These are phyloP conservation scores for Falciphora oryzae DNA, from an alignment of 2,329 filamentous ascomycete genomes.

Conservation along the genomic window DNA sequence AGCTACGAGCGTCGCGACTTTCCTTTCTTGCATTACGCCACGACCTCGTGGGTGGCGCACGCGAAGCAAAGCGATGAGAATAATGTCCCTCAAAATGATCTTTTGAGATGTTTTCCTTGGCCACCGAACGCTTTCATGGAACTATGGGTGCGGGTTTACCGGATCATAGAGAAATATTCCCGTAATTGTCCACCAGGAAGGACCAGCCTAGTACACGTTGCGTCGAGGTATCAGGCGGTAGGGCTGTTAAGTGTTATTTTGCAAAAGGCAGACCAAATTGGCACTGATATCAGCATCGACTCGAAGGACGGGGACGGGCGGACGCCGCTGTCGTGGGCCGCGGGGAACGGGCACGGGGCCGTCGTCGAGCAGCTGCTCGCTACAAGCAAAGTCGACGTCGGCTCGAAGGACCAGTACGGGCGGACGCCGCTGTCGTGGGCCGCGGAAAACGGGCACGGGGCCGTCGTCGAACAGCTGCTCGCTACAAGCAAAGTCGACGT, in stretches of 20 bases:
- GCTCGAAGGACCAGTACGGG: not conserved
- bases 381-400: conserved; percentile 3
- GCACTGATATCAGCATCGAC: no score
- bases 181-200: not conserved
- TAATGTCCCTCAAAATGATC: no score
- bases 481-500: not conserved
- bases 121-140: no score
- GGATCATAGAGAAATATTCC: no score
- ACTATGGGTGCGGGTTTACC: no score
- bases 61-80: no score
- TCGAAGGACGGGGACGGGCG: no score
- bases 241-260: not conserved
- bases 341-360: not conserved
- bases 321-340: not conserved
- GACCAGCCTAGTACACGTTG: not conserved
- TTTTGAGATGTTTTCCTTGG: no score
- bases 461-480: conserved; percentile 4
- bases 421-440: conserved; percentile 6
- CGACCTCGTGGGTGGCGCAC: no score
- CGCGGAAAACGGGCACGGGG: not conserved
- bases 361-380: conserved; percentile 9
- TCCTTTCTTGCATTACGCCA: no score
- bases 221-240: not conserved
- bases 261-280: no score
- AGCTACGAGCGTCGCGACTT: no score